Conservation (phyloP, 352 stramenopile genomes). For the Phytophthora tentaculata region DNA sequence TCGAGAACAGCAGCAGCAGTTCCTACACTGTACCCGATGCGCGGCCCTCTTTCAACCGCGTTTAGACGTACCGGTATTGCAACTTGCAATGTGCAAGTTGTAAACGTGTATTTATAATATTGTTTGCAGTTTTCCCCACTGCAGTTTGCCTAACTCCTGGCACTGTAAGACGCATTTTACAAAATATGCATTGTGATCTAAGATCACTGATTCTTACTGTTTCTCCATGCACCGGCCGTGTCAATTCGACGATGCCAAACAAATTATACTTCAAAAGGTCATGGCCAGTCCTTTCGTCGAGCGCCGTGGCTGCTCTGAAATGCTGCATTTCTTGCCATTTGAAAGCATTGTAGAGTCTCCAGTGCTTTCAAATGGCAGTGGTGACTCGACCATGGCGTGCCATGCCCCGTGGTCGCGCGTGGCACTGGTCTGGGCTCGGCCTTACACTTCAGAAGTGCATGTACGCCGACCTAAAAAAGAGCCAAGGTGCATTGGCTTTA, state of each 20-base stretch:
- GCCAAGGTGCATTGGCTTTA: slow-evolving; percentile 13
- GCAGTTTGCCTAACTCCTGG: neutral
- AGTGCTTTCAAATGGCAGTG: too few species aligned
- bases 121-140: slow-evolving; percentile 8
- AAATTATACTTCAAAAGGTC: neutral
- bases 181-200: neutral
- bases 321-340: too few species aligned
- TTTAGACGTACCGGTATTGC: slow-evolving; percentile 5
- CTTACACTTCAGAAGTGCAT: slow-evolving; percentile 41
- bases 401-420: slow-evolving; percentile 7
- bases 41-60: slow-evolving; percentile 8
- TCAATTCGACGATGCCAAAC: slow-evolving; percentile 23
- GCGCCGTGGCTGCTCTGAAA: slow-evolving; percentile 7
- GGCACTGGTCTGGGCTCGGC: slow-evolving; percentile 11
- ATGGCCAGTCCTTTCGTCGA: slow-evolving; percentile 10
- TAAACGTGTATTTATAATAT: too few species aligned
- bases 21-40: slow-evolving; percentile 17
- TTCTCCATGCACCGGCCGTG: slow-evolving; percentile 1
- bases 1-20: slow-evolving; percentile 32
- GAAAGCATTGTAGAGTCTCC: too few species aligned
- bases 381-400: neutral
- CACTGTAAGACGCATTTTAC: neutral
- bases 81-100: neutral
- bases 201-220: too few species aligned
- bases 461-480: slow-evolving; percentile 22